These are phyloP conservation scores for Rugosomyces carneus DNA, from an alignment of 1,284 basidiomycete species.

Conservation along the genomic window DNA sequence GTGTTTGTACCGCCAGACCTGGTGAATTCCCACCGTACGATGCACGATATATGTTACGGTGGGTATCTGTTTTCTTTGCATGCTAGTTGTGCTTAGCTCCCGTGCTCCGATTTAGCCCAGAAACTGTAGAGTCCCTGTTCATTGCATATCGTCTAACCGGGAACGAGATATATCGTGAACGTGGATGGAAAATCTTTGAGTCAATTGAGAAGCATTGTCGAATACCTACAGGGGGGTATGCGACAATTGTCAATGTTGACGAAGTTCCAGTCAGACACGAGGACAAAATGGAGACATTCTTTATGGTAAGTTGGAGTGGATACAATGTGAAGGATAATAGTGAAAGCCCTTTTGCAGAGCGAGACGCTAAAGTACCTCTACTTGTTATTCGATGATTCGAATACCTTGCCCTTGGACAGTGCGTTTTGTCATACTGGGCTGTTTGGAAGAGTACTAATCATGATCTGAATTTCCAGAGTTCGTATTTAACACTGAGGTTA, in stretches of 20 bases:
- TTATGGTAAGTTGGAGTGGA: slow-evolving; percentile 52
- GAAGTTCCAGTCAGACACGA: slow-evolving; percentile 59
- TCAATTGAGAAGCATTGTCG: slow-evolving; percentile 83
- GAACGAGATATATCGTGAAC: slow-evolving; percentile 73
- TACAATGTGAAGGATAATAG: not conserved
- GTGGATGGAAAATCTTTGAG: slow-evolving; percentile 89
- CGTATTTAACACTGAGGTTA: slow-evolving; percentile 92
- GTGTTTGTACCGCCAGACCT: slow-evolving; percentile 26
- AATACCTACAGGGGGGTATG: slow-evolving; percentile 76
- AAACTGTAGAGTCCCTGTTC: slow-evolving; percentile 93
- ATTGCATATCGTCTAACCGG: slow-evolving; percentile 84
- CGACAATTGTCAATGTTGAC: slow-evolving; percentile 82
- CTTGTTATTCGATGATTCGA: slow-evolving; percentile 77
- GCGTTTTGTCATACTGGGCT: slow-evolving; percentile 30
- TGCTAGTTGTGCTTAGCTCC: too few species aligned
- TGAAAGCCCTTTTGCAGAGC: slow-evolving; percentile 38
- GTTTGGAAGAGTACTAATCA: too few species aligned
- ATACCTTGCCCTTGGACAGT: slow-evolving; percentile 70
- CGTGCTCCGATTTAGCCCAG: slow-evolving; percentile 64
- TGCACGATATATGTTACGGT: slow-evolving; percentile 86
- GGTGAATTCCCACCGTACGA: slow-evolving; percentile 59
- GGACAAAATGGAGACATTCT: slow-evolving; percentile 96
- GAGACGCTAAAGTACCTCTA: slow-evolving; percentile 96
- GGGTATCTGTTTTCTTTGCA: slow-evolving; percentile 14
- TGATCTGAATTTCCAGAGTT: slow-evolving; percentile 45